Percentiles rank a stretch among this genome's conserved stretches.
These are phyloP conservation scores for Kazachstania sp. DNA, from an alignment of 1,139 yeast species.

Conservation along the genomic window DNA sequence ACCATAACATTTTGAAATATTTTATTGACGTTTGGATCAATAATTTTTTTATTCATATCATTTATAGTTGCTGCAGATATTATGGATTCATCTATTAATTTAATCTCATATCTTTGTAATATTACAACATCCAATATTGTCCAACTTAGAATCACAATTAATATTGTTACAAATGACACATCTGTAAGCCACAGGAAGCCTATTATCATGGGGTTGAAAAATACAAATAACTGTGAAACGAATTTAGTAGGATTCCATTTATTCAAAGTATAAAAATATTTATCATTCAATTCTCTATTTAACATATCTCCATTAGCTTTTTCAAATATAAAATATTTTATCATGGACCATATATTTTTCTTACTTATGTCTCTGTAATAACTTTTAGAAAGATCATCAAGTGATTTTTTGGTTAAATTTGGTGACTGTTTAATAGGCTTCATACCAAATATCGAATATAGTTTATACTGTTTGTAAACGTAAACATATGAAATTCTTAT, in stretches of 20 bases:
- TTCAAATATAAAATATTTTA: conserved; percentile 13
- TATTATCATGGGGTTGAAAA: conserved; percentile 51
- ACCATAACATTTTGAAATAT: conserved; percentile 54
- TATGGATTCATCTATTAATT: conserved; percentile 52
- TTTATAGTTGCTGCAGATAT: conserved; percentile 53
- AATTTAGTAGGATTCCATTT: conserved; percentile 56
- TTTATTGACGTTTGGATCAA: conserved; percentile 50
- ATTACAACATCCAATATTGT: conserved; percentile 36
- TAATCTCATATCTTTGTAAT: conserved; percentile 38
- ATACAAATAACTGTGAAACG: conserved; percentile 38
- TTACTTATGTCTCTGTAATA: conserved; percentile 16
- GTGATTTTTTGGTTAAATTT: conserved; percentile 17
- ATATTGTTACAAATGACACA: conserved; percentile 37
- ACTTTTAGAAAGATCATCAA: conserved; percentile 19
- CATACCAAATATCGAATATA: conserved; percentile 20
- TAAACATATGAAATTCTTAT: conserved; percentile 13
- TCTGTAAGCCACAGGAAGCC: conserved; percentile 34
- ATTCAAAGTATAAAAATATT: conserved; percentile 41
- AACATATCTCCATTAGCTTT: neutral
- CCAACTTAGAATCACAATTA: conserved; percentile 36
- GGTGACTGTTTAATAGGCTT: conserved; percentile 13
- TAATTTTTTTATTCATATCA: conserved; percentile 58
- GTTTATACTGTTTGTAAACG: conserved; percentile 15
- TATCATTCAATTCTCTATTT: conserved; percentile 12
- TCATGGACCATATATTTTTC: conserved; percentile 19